Base-by-base conservation (phyloP, 2,329 filamentous ascomycete species). In the Aspergillus unguis region DNA sequence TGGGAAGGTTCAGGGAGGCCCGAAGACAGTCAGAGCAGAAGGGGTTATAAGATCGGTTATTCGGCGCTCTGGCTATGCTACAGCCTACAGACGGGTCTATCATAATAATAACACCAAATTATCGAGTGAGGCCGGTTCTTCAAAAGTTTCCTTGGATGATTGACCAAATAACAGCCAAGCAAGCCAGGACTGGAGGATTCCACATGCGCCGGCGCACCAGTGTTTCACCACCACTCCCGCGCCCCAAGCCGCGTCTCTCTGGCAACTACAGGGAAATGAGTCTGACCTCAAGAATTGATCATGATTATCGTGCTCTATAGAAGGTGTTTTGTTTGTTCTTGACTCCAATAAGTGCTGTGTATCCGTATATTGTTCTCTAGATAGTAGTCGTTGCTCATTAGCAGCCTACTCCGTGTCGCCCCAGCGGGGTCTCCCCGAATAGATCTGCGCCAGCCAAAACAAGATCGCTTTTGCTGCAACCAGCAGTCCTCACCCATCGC, bases 201-300 rank as follows among this genome's bases (percentile, higher is more conserved):
- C 58, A 56, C 46, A 49, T 50, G 47, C 55, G 54, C 45, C 52
- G 49, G 55, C 52, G 48, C 58, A 58, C 59, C 59, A 61, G 59
- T 57, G 61, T 63, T 63, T 63, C 61, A 63, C 58, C 36, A 56
- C 35, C 44, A 33, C 27, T 40, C 45, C 50, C 33, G 38, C 38
- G 17, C 28, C 23, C 35, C 29, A 48, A 44, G 48, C 52, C 44
- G 46, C 54, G 54, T 60, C 56, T 58, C 56, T 58, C 52, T 23
- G 58, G 56, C 56, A 58, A 58, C 54, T 53, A 35, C 27, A 33
- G 26, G 33, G 29, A 31, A 51, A 45, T 28, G 31, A 35, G 23
- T 8, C 38, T 38, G 4, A 35, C 17, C 26, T 42, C 35, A 42
- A 41, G 41, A 49, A 27, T 42, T 27, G 33, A 8, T 35, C 36